Conservation (phyloP, 495 filamentous ascomycete genomes). For the Daldinia childiae region DNA sequence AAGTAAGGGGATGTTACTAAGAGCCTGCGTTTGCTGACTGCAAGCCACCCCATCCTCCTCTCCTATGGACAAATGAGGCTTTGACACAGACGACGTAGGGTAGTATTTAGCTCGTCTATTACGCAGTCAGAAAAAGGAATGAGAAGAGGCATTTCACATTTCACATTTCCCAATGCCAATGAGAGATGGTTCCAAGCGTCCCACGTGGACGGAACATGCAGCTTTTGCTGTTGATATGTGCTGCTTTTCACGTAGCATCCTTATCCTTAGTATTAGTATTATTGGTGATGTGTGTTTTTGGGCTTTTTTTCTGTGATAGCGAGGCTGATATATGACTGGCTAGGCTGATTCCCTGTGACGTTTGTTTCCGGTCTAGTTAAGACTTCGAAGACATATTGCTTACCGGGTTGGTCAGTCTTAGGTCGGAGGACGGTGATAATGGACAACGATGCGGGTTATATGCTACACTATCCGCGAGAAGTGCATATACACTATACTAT, state of each 20-base stretch:
- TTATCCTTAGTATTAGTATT: not conserved
- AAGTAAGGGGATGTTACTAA: constrained; percentile 14
- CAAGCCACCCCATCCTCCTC: constrained; percentile 15
- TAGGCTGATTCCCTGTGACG: constrained; percentile 29
- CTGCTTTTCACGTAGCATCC: not conserved
- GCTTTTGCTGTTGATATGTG: constrained; percentile 12
- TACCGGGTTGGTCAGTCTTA: not conserved
- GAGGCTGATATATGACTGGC: constrained; percentile 31
- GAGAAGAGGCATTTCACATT: not conserved
- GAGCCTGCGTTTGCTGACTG: constrained; percentile 31
- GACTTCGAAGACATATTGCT: not conserved
- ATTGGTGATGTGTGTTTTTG: not conserved
- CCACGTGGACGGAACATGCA: constrained; percentile 33
- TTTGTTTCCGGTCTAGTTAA: constrained; percentile 1
- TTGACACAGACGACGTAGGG: not conserved
- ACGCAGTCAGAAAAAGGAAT: constrained; percentile 14
- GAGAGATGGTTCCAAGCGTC: constrained; percentile 4
- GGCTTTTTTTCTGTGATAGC: not conserved
- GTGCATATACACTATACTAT: not conserved
- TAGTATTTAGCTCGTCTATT: constrained; percentile 10
- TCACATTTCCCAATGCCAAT: constrained; percentile 32
- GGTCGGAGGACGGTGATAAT: constrained; percentile 1
- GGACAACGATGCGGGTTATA: constrained; percentile 6
- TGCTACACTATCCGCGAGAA: constrained; percentile 4
- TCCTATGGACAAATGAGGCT: constrained; percentile 32